Conservation (phyloP, 495 filamentous ascomycete genomes). For the Podospora didyma region DNA sequence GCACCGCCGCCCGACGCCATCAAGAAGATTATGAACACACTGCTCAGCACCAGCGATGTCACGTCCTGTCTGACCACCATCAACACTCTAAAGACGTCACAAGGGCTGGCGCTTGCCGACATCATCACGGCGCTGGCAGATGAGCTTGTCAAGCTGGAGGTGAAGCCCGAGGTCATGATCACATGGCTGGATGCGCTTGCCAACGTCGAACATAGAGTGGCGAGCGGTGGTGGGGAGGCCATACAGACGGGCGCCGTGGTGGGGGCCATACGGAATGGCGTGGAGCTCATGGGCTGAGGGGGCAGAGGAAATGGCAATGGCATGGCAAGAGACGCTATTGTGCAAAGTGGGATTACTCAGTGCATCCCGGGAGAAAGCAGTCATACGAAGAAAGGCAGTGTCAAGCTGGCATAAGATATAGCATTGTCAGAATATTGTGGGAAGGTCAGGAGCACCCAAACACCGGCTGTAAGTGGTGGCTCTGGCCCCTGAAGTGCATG, state of each 20-base stretch:
- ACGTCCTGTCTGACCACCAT: slow-evolving; percentile 82
- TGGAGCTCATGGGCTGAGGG: slow-evolving; percentile 58
- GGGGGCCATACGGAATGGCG: slow-evolving; percentile 82
- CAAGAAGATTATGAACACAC: slow-evolving; percentile 72
- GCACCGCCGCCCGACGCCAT: slow-evolving; percentile 91
- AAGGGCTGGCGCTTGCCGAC: slow-evolving; percentile 90
- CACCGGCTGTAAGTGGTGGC: no score
- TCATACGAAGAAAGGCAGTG: no score
- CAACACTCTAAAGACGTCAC: slow-evolving; percentile 76
- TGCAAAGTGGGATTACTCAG: no score
- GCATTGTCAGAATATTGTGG: no score
- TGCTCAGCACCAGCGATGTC: slow-evolving; percentile 79
- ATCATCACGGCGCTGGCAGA: slow-evolving; percentile 83
- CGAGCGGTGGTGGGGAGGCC: slow-evolving; percentile 81
- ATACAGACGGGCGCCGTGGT: slow-evolving; percentile 92
- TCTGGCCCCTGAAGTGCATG: no score
- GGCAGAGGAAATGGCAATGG: no score
- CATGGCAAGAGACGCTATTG: no score
- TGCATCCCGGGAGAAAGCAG: no score
- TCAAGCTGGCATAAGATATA: no score
- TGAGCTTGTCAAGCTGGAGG: slow-evolving; percentile 76
- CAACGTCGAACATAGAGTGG: slow-evolving; percentile 86
- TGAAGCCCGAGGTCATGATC: slow-evolving; percentile 81
- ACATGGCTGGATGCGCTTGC: slow-evolving; percentile 89
- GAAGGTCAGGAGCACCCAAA: no score